Conservation (phyloP, 1,284 basidiomycete genomes). For the Serendipita sp. region DNA sequence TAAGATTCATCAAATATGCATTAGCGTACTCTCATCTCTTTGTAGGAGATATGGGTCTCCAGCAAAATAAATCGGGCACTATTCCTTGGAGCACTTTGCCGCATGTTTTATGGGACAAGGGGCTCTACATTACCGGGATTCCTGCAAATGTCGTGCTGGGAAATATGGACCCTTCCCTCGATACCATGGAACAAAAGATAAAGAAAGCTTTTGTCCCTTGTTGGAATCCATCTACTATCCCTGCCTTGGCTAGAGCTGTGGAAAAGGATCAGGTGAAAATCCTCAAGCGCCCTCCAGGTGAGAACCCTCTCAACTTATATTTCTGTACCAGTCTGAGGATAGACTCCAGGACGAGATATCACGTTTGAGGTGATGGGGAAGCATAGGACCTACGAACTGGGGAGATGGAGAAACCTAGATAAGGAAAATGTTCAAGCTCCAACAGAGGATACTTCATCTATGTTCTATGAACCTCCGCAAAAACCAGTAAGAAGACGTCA, state of each 20-base stretch:
- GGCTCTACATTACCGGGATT: not conserved
- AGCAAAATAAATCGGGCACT: not conserved
- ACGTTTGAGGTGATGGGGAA: not conserved
- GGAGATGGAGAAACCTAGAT: not conserved
- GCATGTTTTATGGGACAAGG: not conserved
- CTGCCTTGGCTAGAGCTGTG: not conserved
- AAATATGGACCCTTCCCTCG: not conserved
- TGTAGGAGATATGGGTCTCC: not conserved
- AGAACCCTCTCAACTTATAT: not conserved
- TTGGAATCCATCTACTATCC: not conserved
- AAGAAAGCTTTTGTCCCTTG: not conserved
- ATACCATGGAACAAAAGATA: not conserved
- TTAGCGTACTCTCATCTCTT: not conserved
- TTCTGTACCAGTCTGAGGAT: too few relatives aligned
- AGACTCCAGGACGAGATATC: not conserved
- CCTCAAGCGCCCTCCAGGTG: not conserved
- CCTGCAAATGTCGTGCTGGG: not conserved
- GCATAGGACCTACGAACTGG: not conserved
- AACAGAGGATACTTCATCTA: too few relatives aligned
- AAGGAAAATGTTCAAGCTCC: too few relatives aligned
- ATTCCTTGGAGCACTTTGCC: not conserved
- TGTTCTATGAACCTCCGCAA: too few relatives aligned
- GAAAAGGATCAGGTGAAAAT: not conserved
- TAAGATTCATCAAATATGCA: not conserved
- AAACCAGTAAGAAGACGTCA: too few relatives aligned